Evolutionary conservation across 139 green algal genomes (phyloP), one percentile per base, ranked within the genome.

Genomic region (Chlamydomonas urium): DNA sequence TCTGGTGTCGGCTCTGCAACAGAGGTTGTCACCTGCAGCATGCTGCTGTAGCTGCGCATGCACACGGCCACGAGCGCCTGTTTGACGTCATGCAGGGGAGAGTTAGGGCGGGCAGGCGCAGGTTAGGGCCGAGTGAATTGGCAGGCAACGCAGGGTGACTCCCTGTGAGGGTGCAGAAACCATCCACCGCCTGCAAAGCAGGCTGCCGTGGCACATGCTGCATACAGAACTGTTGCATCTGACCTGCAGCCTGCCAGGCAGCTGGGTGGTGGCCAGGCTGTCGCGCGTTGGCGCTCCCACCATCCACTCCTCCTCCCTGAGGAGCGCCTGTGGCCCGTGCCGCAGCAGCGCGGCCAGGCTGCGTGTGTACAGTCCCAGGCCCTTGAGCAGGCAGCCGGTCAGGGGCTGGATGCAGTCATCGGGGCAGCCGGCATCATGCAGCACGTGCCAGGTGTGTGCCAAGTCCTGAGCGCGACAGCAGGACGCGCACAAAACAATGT

Each of bases 351-450:
- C n/a, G 21, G 53, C 53, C 53, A 63, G 53, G 17, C 6, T 33
- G 24, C 19, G 24, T 26, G 53, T 63, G 53, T 63, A 63, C 19
- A 63, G 14, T 5, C 53, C 53, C 10, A 63, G 29, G 10, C n/a
- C 53, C 10, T 21, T 14, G 53, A 63, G 29, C 10, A 63, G n/a
- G 26, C 53, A 63, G n/a, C 17, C 53, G 17, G 6, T 14, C 53
- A 63, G 53, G 17, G 24, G n/a, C 26, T 14, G 6, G 19, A 63
- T 31, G 53, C 53, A 36, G 24, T 14, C n/a, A 63, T 63, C 53
- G 6, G 53, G 53, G 26, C 53, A 63, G 53, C 53, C 53, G 6
- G 53, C 53, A 8, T 63, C 53, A 63, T 63, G 53, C n/a, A 63
- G 53, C n/a, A 14, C 10, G 6, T 31, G 21, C 53, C 53, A 63